These are phyloP conservation scores for Solanum chmielewskii DNA, from an alignment of 257 asterid genomes.

Conservation along the genomic window DNA sequence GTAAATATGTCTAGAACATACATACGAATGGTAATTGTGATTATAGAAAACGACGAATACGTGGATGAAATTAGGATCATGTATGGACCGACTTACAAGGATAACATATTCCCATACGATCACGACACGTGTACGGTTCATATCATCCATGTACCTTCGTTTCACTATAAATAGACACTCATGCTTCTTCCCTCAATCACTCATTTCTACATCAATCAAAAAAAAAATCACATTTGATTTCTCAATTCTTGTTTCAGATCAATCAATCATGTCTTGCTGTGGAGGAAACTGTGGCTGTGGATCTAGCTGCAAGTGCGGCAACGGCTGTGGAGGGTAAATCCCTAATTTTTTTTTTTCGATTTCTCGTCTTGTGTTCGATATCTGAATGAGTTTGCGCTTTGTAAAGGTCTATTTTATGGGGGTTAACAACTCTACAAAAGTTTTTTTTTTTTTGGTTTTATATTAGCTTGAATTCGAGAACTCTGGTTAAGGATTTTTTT, in stretches of 20 bases:
- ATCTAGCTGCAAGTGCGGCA: conserved; percentile 61
- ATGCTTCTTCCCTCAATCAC: not conserved
- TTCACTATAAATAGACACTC: conserved; percentile 24
- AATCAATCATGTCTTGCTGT: conserved; percentile 53
- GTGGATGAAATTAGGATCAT: not conserved
- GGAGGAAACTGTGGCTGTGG: conserved; percentile 68
- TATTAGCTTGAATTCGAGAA: too few relatives aligned
- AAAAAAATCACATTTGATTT: not conserved
- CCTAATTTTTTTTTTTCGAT: not conserved
- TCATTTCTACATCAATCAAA: not conserved
- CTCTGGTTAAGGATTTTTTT: too few relatives aligned
- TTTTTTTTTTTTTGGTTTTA: too few relatives aligned
- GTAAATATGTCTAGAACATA: not conserved
- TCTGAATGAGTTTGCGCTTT: not conserved
- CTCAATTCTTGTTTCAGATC: not conserved
- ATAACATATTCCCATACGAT: conserved; percentile 4
- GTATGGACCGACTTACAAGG: conserved; percentile 15
- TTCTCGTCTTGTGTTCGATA: not conserved
- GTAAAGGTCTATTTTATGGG: not conserved
- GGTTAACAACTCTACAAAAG: too few relatives aligned
- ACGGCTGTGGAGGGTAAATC: conserved; percentile 46
- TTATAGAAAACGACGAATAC: conserved; percentile 8
- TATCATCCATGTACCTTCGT: not conserved
- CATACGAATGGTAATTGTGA: too few relatives aligned
- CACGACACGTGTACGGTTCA: conserved; percentile 41